Percentiles rank a stretch among this genome's conserved stretches.
phyloP scores from a whole-genome alignment of 345 rosid genomes.

The Euclidium syriacum region DNA sequence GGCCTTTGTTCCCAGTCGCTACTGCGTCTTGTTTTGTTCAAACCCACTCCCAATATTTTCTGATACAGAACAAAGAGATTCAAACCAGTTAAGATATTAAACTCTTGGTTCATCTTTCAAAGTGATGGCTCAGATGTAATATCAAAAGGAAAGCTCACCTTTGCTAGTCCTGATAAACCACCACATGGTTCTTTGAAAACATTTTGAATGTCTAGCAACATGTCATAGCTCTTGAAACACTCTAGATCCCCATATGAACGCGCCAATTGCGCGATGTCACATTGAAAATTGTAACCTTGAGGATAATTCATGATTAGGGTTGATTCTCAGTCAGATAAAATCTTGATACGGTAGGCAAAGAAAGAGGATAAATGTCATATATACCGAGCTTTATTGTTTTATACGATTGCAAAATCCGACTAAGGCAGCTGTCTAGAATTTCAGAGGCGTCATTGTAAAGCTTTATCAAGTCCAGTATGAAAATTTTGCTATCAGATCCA shows the following conservation, averaged over 20 bases:
- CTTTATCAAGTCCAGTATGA: conserved; percentile 86
- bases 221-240: conserved; percentile 80
- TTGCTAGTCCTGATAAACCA: conserved; percentile 78
- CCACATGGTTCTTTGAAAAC: conserved; percentile 65
- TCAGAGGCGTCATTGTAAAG: conserved; percentile 59
- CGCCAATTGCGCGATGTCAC: conserved; percentile 65
- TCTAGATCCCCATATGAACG: conserved; percentile 61
- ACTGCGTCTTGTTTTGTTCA: conserved; percentile 86
- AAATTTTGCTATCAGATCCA: conserved; percentile 63
- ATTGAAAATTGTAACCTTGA: conserved; percentile 86
- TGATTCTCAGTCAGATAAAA: neutral
- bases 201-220: conserved; percentile 76
- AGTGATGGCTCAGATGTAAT: neutral
- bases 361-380: conserved; percentile 13
- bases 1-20: conserved; percentile 92
- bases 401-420: conserved; percentile 70
- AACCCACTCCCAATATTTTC: conserved; percentile 85
- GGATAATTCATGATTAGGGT: neutral
- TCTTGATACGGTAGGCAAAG: neutral
- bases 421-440: conserved; percentile 57
- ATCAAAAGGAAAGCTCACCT: conserved; percentile 40
- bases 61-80: conserved; percentile 19
- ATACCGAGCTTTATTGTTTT: conserved; percentile 81
- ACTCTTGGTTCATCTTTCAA: neutral
- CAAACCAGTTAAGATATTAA: neutral